Evolutionary conservation across 2,329 filamentous ascomycete genomes (phyloP), one percentile per base, ranked within the genome.

Genomic region (Colletotrichum cereale): DNA sequence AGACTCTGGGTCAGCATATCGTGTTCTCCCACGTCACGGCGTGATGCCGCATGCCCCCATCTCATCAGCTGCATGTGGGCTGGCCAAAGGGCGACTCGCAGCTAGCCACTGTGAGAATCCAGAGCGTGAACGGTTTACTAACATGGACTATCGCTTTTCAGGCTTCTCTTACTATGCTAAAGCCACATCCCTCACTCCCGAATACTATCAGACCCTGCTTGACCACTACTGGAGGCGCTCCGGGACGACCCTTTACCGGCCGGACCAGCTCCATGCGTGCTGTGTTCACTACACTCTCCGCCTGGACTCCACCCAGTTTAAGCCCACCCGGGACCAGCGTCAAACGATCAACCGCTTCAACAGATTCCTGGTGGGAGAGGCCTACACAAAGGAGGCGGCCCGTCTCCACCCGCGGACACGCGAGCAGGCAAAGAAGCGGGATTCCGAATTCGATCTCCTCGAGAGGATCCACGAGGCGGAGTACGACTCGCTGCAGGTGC

Each of bases 271-370:
- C 70, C 86, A 90, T 67, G 93, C 94, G 73, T 99, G 96, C 78
- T 99, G 96, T 80, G 95, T 95, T 55, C 95, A 98, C 78, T 98
- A 96, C 80, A 95, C 93, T 1, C 91, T 96, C 65, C 90, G 93
- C 57, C 85, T 95, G 26, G 92, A 94, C 76, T 89, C 90, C 31
- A 80, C 84, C 57, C 82, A 86, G 48, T 93, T 93, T 81, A 90
- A 88, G 74, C 85, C 93, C 7, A 87, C 89, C 36, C 90, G 89
- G 79, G 91, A 94, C 76, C 94, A 96, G 77, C 86, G 93, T 47
- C 92, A 95, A 78, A 86, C 91, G 1, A 80, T 94, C 75, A 94
- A 96, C 80, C 88, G 91, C 53, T 96, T 95, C 86, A 93, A 93
- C 78, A 89, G 85, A 73, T 88, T 88, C 80, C 85, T 96, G 47